Evolutionary conservation across 106 monocot species (phyloP).

Genomic region (Dendrobium nobile): DNA sequence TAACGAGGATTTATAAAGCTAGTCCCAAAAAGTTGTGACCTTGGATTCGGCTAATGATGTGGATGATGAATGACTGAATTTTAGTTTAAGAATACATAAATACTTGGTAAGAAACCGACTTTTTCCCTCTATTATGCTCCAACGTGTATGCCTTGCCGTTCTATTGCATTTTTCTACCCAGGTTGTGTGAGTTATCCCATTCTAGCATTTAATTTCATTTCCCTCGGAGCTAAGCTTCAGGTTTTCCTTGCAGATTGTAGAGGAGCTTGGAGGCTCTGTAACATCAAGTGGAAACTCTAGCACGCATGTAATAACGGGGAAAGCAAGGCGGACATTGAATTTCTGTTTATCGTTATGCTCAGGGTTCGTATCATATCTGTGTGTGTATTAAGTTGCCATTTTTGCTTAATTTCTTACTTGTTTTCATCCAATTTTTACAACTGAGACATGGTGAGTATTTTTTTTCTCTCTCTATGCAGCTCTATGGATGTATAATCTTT

Average conservation of each 20-base stretch:
- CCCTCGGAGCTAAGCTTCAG: not conserved
- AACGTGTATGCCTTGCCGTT: not conserved
- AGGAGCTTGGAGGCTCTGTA: conserved; percentile 66
- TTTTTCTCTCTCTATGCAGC: not conserved
- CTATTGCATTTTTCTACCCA: not conserved
- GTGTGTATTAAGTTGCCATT: not conserved
- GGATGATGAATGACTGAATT: not conserved
- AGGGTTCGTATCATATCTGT: conserved; percentile 38
- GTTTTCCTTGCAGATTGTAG: conserved; percentile 48
- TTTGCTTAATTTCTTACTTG: not conserved
- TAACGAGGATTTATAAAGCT: too few relatives aligned
- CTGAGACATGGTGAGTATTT: not conserved
- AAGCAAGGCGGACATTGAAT: conserved; percentile 69
- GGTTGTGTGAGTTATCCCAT: not conserved
- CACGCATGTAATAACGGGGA: conserved; percentile 81
- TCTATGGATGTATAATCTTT: not conserved
- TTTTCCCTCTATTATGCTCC: not conserved
- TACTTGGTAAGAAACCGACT: not conserved
- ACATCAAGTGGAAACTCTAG: conserved; percentile 36
- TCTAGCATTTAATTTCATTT: not conserved
- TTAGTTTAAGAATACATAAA: not conserved
- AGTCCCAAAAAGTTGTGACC: too few relatives aligned
- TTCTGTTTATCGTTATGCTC: conserved; percentile 75
- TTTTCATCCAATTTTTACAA: not conserved
- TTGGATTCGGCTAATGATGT: not conserved